Base-by-base conservation (phyloP, 495 filamentous ascomycete species). In the Cryomyces minteri region DNA sequence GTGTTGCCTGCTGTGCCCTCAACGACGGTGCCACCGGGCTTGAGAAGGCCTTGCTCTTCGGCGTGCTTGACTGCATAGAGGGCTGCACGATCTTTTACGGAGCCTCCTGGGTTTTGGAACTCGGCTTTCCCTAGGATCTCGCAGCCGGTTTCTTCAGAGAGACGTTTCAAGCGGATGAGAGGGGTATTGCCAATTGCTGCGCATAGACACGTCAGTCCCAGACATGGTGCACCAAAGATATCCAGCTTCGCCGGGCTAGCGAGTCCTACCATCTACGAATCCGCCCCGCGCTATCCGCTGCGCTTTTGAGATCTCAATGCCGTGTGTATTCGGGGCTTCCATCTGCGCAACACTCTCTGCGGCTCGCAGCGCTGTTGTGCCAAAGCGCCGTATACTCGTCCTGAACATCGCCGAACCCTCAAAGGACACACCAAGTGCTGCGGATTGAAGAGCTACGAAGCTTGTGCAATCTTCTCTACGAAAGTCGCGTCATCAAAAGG, bases 1-100 rank as follows among this genome's bases (percentile, higher is more conserved):
- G 90, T 98, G 68, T 98, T 98, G 32, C 90, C 90, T 2, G 90
- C 90, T 1, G 90, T 98, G 32, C 90, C 90, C 58, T 98, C 90
- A 18, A 98, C 81, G 3, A 98, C 85, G 4, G 92, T 96, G 44
- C 92, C 90, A 33, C 92, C 90, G 6, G 87, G 74, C 41, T 66
- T 66, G 9, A 98, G 67, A 2, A 84, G 70, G 5, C 88, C 88
- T 50, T 73, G 75, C 58, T 92, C 80, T 61, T 98, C 92, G 43
- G 90, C 92, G 66, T 94, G 82, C 49, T 85, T 77, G 49, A 98
- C 80, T 6, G 95, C 83, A 65, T 88, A 98, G 7, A 94, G 72
- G 3, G 90, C 90, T 2, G 90, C 92, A 46, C 90, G 82, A 70
- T 98, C 90, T 67, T 98, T 98, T 54, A 98, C 82, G 48, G 79